Evolutionary conservation across 2,329 filamentous ascomycete genomes (phyloP).

Genomic region (Cryoendolithus antarcticus): DNA sequence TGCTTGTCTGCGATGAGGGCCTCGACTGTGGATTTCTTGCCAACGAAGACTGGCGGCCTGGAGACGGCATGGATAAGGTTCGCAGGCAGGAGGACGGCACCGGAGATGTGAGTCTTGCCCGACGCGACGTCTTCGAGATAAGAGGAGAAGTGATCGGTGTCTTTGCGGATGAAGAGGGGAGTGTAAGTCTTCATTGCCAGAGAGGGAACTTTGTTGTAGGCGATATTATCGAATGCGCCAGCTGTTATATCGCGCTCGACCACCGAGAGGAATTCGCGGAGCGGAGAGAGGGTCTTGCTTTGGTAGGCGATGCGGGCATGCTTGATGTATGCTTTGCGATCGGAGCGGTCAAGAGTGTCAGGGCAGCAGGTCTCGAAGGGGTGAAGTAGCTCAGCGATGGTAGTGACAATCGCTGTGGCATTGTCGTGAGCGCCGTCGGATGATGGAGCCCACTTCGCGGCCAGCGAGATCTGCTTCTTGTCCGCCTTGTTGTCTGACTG

Average conservation of each 20-base stretch:
- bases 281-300: constrained; percentile 34
- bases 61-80: constrained; percentile 27
- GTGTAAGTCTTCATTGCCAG: constrained; percentile 45
- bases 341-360: constrained; percentile 13
- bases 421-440: constrained; percentile 45
- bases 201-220: constrained; percentile 45
- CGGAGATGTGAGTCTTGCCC: constrained; percentile 41
- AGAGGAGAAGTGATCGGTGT: constrained; percentile 35
- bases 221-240: constrained; percentile 37
- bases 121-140: constrained; percentile 39
- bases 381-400: constrained; percentile 45
- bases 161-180: constrained; percentile 38
- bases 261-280: constrained; percentile 41
- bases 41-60: no score
- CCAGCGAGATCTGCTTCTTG: constrained; percentile 39
- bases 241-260: constrained; percentile 42
- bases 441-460: constrained; percentile 49
- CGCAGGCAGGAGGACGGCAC: constrained; percentile 43
- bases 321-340: constrained; percentile 41
- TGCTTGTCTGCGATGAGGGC: not conserved
- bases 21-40: constrained; percentile 2
- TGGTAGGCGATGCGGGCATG: constrained; percentile 43
- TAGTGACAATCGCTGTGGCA: constrained; percentile 44
- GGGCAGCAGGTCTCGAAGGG: constrained; percentile 17
- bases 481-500: constrained; percentile 28